A percentile compares a stretch with the other conserved stretches of the same genome.
phyloP scores from a whole-genome alignment of 257 asterid genomes.

The Echites panduratus region DNA sequence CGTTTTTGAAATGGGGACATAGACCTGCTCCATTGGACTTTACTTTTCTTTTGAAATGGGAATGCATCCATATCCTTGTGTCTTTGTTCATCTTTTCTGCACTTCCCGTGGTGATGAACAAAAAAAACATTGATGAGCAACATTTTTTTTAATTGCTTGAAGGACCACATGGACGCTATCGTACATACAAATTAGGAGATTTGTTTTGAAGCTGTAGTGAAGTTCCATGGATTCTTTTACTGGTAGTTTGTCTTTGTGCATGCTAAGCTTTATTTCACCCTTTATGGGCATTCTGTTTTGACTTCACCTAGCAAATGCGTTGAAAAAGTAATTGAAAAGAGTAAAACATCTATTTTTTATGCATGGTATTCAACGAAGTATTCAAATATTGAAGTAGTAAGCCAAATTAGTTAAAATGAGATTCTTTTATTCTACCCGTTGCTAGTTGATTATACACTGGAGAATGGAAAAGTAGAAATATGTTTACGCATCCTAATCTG shows the following conservation, averaged over 20 bases:
- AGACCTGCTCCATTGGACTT: no score
- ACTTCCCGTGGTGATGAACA: neutral
- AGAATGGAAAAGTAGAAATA: neutral
- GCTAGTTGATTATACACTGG: neutral
- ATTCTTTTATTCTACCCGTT: neutral
- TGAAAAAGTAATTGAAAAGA: neutral
- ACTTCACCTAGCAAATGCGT: neutral
- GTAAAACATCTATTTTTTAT: neutral
- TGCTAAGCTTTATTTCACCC: neutral
- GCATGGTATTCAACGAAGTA: no score
- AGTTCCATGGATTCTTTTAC: neutral
- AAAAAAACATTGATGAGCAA: neutral
- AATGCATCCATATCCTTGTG: neutral
- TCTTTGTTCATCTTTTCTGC: neutral
- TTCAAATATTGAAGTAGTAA: no score
- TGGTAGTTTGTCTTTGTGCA: neutral
- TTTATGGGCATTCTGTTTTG: neutral
- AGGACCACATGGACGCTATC: neutral
- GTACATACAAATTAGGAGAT: no score
- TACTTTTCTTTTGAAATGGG: neutral
- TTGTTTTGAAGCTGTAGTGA: neutral
- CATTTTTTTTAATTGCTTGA: neutral
- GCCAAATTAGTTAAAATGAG: neutral
- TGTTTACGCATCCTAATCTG: neutral
- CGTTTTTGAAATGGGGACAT: no score